These are phyloP conservation scores for Emergomyces orientalis DNA, from an alignment of 2,329 filamentous ascomycete species.

Conservation along the genomic window DNA sequence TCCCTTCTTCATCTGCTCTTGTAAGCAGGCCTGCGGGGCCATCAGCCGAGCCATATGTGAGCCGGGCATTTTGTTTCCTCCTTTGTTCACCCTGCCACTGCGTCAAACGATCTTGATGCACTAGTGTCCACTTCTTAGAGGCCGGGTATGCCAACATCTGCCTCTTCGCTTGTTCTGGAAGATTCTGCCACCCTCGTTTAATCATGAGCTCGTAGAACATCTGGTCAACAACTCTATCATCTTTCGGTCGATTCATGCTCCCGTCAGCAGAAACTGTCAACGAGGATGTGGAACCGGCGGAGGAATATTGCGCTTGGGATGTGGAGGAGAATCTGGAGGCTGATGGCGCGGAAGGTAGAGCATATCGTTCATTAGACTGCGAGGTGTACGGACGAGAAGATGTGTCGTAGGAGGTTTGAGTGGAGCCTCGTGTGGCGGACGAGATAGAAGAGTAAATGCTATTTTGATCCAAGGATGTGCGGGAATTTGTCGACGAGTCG, in stretches of 20 bases:
- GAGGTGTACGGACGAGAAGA: constrained; percentile 38
- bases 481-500: constrained; percentile 45
- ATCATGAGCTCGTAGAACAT: constrained; percentile 94
- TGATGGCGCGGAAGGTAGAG: constrained; percentile 21
- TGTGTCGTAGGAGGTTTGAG: constrained; percentile 47
- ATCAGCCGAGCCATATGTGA: constrained; percentile 58
- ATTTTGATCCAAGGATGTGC: constrained; percentile 54
- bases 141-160: constrained; percentile 96
- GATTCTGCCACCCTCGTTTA: constrained; percentile 92
- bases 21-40: constrained; percentile 58
- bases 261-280: constrained; percentile 25
- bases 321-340: constrained; percentile 35
- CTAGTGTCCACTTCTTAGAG: constrained; percentile 93
- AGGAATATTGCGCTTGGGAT: constrained; percentile 33
- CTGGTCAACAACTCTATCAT: constrained; percentile 72
- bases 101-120: constrained; percentile 87
- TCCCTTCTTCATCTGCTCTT: constrained; percentile 86
- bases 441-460: constrained; percentile 55
- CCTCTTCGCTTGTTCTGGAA: constrained; percentile 84
- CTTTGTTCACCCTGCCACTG: constrained; percentile 95
- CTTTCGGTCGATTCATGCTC: constrained; percentile 26
- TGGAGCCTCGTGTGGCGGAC: constrained; percentile 49
- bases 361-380: constrained; percentile 28
- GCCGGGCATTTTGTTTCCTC: constrained; percentile 63
- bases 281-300: constrained; percentile 40